A percentile compares a stretch with the other conserved stretches of the same genome.
Conservation (phyloP, 106 monocot species). For the Gastrodia elata region DNA sequence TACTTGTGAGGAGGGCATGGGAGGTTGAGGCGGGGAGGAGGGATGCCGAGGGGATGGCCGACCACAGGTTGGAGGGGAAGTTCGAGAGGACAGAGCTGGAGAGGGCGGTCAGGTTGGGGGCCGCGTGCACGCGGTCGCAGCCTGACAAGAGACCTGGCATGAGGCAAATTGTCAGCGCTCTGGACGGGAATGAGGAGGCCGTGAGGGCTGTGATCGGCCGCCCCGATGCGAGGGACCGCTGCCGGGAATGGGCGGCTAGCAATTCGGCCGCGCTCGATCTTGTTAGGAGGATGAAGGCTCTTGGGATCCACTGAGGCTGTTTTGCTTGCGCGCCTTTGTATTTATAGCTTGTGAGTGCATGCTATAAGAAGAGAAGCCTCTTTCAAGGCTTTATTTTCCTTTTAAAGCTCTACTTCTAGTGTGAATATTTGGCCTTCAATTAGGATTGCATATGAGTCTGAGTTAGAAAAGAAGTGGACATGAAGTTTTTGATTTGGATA, state of each 20-base stretch:
- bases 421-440: too few species aligned
- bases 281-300: conserved; percentile 68
- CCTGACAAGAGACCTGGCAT: conserved; percentile 51
- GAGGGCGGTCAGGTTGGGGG: conserved; percentile 46
- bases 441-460: too few species aligned
- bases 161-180: conserved; percentile 62
- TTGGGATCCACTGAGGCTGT: conserved; percentile 77
- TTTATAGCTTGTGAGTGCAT: too few species aligned
- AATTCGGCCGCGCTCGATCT: conserved; percentile 36
- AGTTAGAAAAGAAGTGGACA: too few species aligned
- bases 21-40: conserved; percentile 8
- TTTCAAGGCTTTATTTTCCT: too few species aligned
- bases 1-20: conserved; percentile 34
- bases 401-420: too few species aligned
- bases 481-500: too few species aligned
- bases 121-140: conserved; percentile 49
- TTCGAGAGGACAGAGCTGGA: conserved; percentile 32
- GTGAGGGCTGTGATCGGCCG: conserved; percentile 7
- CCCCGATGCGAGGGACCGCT: conserved; percentile 25
- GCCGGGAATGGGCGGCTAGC: conserved; percentile 42
- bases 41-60: conserved; percentile 28
- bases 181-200: conserved; percentile 71
- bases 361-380: too few species aligned
- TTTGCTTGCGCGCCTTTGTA: too few species aligned
- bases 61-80: conserved; percentile 36